Evolutionary conservation across 2,329 filamentous ascomycete species (phyloP), one percentile per base, ranked within the genome.

Genomic region (Coniochaeta sp.): DNA sequence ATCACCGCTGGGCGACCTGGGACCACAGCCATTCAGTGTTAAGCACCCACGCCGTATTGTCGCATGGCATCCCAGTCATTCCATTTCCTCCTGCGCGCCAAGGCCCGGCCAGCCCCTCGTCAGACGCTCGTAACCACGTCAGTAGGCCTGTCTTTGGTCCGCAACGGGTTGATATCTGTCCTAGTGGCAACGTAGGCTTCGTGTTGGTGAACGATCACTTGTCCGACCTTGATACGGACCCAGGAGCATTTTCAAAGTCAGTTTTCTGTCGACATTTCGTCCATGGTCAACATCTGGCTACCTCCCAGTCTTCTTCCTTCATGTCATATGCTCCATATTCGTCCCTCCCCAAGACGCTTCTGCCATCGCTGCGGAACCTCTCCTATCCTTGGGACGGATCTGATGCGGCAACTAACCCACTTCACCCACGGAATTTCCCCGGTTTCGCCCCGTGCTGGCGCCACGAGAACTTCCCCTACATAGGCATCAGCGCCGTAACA

Each of bases 51-150:
- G 19, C 9, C 9, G 11, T 26, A 2, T 73, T 74, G 34, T 76
- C 75, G 36, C 84, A 79, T 0, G 82, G 79, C 1, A 79, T 88
- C 28, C 84, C 84, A 1, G 74, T 87, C 7, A 58, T 71, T 0
- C 68, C 56, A 9, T 43, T 58, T 36, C 7, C 34, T 7, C 31
- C 31, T 2, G 14, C 22, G 14, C 19, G 19, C 19, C 19, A 24
- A 24, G 43, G 11, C 19, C 11, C 8, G 34, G 34, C 11, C 12
- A 3, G 34, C 8, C 19, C 40, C 17, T 44, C 40, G 40, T 44
- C 40, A n/a, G 19, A 44, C 40, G 2, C 7, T 11, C 17, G 16
- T 44, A 12, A 47, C 9, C 19, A 26, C 2, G 16, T 47, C 19
- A 47, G 59, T 61, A 14, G 64, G 60, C 14, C 61, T 0, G 76